These are phyloP conservation scores for Boletus sp. DNA, from an alignment of 1,284 basidiomycete species.

Conservation along the genomic window DNA sequence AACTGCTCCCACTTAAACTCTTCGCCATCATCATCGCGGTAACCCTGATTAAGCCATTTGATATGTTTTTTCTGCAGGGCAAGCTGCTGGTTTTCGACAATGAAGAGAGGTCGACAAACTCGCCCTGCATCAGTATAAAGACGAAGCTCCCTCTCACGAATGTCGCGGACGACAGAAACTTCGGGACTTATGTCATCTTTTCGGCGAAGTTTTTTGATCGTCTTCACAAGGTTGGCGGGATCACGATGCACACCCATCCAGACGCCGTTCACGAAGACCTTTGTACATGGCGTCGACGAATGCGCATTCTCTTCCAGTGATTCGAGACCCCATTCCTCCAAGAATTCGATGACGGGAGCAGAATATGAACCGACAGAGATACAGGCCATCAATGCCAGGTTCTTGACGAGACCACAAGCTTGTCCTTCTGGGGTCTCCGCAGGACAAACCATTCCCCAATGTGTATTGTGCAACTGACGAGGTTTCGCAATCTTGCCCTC, in stretches of 20 bases:
- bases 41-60: conserved; percentile 60
- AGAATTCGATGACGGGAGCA: conserved; percentile 95
- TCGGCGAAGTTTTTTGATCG: conserved; percentile 87
- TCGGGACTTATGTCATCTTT: conserved; percentile 96
- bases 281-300: conserved; percentile 81
- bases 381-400: conserved; percentile 95
- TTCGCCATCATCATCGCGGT: conserved; percentile 49
- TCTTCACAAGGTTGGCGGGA: conserved; percentile 87
- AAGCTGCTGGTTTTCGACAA: conserved; percentile 90
- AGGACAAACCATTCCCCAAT: conserved; percentile 99
- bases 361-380: conserved; percentile 97
- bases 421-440: conserved; percentile 99
- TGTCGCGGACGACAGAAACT: conserved; percentile 95
- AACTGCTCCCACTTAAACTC: conserved; percentile 84
- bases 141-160: conserved; percentile 91
- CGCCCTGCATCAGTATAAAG: conserved; percentile 97
- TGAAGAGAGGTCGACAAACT: conserved; percentile 94
- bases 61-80: conserved; percentile 84
- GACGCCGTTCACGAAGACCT: conserved; percentile 98
- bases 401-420: conserved; percentile 98
- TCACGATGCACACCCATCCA: conserved; percentile 99
- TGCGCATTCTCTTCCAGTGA: conserved; percentile 87
- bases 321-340: conserved; percentile 98
- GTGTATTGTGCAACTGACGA: conserved; percentile 97
- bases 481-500: conserved; percentile 99